Evolutionary conservation across 306 rosid genomes (phyloP), one percentile per base, ranked within the genome.

Genomic region (Cucurbita maxima): DNA sequence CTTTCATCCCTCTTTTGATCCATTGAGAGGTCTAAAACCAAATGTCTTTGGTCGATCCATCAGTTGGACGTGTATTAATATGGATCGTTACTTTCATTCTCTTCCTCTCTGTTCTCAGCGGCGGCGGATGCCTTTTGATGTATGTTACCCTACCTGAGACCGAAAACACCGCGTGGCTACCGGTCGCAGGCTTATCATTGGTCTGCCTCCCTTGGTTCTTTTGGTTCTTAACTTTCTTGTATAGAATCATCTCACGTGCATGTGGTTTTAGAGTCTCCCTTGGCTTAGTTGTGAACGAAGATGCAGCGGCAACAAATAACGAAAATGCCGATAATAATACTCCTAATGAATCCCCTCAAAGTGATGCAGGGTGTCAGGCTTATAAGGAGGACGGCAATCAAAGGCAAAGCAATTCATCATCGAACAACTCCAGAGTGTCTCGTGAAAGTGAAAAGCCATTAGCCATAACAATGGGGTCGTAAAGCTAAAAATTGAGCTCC

Each of bases 121-220:
- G 96, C 8, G 98, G 98, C 0, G 85, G 47, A 5, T 88, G 91
- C 77, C 98, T 92, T 30, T 53, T 47, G 5, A 62, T 84, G 8
- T 92, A 84, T 77, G 8, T 87, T 63, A 22, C 76, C 81, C 76
- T 84, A 37, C 96, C 96, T 18, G 83, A 86, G 4, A 36, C 87
- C 2, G 47, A 69, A 51, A 15, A 77, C 4, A 8, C 81, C 0
- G 18, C 87, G 0, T 88, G 90, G 98, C 68, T 92, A 44, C 88
- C 92, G 0, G 8, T 69, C 10, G 74, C 43, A 0, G 98, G 98
- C 34, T 86, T 88, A 20, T 8, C 83, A 1, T 75, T 92, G 79
- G 87, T 92, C 66, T 83, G 91, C 57, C 80, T 92, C 61, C 98
- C 98, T n/a, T 92, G 98, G 96, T 67, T 83, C 38, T 92, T 90